Conservation (phyloP, 257 asterid species). For the Penstemon davidsonii region DNA sequence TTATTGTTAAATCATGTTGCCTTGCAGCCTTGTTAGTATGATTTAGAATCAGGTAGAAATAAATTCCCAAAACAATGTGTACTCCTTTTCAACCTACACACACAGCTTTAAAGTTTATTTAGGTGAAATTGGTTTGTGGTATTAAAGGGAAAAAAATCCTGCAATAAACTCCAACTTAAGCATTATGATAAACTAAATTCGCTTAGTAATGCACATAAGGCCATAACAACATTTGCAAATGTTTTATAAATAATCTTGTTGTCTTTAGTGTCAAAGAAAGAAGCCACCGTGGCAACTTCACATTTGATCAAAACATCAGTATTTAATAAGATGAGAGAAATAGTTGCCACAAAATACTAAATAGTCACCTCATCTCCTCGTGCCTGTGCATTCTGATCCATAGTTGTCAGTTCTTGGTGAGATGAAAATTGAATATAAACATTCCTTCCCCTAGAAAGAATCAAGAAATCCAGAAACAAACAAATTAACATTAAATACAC, state of each 20-base stretch:
- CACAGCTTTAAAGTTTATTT: background rate
- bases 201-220: too few species aligned
- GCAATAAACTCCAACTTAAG: too few species aligned
- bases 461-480: constrained; percentile 20
- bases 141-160: too few species aligned
- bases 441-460: constrained; percentile 77
- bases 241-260: too few species aligned
- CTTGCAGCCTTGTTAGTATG: too few species aligned
- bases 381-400: constrained; percentile 89
- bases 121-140: background rate
- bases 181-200: too few species aligned
- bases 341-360: constrained; percentile 13
- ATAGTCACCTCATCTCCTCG: constrained; percentile 92
- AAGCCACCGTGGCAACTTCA: too few species aligned
- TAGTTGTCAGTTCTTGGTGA: constrained; percentile 91
- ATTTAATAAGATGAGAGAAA: constrained; percentile 11
- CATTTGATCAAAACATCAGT: background rate
- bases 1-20: too few species aligned
- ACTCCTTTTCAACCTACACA: background rate
- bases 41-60: too few species aligned
- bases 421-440: constrained; percentile 95
- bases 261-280: too few species aligned
- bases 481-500: constrained; percentile 7
- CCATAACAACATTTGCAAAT: too few species aligned
- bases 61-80: too few species aligned